A percentile compares a stretch with the other conserved stretches of the same genome.
phyloP scores from a whole-genome alignment of 1,284 basidiomycete species.

The Rhodotorula sp. region DNA sequence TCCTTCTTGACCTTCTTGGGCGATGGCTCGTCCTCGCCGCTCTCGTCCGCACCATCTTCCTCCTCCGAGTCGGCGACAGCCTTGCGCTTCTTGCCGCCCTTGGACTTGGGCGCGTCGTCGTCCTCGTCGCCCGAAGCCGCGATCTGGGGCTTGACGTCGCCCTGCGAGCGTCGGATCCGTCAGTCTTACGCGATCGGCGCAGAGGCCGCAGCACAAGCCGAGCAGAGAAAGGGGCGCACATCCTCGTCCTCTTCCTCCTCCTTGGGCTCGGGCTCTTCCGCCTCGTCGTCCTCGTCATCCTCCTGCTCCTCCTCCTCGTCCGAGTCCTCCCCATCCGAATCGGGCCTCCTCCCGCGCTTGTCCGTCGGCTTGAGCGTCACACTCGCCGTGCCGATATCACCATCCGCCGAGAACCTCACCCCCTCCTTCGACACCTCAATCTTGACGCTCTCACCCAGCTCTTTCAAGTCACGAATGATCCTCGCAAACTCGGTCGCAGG shows the following conservation, averaged over 20 bases:
- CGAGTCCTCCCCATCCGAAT: slow-evolving; percentile 29
- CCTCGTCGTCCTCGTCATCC: slow-evolving; percentile 44
- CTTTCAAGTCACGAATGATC: slow-evolving; percentile 89
- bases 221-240: slow-evolving; percentile 9
- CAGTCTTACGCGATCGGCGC: not conserved
- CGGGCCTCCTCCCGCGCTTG: slow-evolving; percentile 44
- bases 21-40: slow-evolving; percentile 14
- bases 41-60: slow-evolving; percentile 46
- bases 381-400: slow-evolving; percentile 89
- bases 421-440: slow-evolving; percentile 97
- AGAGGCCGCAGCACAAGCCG: not conserved
- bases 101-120: slow-evolving; percentile 44
- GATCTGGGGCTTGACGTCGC: slow-evolving; percentile 48
- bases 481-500: slow-evolving; percentile 82
- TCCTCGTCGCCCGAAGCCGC: slow-evolving; percentile 37
- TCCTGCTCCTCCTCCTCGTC: slow-evolving; percentile 48
- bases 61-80: slow-evolving; percentile 34
- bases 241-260: slow-evolving; percentile 46
- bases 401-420: slow-evolving; percentile 87
- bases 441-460: slow-evolving; percentile 89
- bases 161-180: slow-evolving; percentile 6
- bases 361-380: slow-evolving; percentile 73
- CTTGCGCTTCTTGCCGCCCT: slow-evolving; percentile 22
- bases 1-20: slow-evolving; percentile 24
- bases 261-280: slow-evolving; percentile 52